Evolutionary conservation across 1,139 yeast species (phyloP), one percentile per base, ranked within the genome.

Genomic region (Saccharomyces hybrid): DNA sequence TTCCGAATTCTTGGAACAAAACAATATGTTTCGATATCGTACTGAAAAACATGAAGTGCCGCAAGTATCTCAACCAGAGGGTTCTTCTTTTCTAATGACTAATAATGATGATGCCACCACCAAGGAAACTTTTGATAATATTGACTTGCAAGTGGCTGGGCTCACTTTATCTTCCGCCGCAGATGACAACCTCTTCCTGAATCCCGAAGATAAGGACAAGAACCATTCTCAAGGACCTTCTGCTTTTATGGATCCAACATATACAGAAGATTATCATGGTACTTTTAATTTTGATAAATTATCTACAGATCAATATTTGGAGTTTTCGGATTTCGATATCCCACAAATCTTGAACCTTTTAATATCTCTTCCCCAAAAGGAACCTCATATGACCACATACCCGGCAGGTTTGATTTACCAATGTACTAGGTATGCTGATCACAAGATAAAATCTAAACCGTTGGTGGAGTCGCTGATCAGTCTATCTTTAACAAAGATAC

Each of bases 341-440:
- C 82, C 88, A 0, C 72, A 76, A 11, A 75, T 85, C 28, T 73
- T 86, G 54, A 83, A 84, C 56, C 77, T 78, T 56, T 73, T 84
- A 16, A 80, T 83, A 56, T 66, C 70, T 2, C 68, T 85, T 54
- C 77, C 75, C 52, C 75, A 73, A 32, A 69, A 63, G 52, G 62
- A 72, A 55, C 75, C 72, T 38, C 87, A 83, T 61, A 77, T 80
- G 54, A 77, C 89, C 0, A 79, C 82, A 48, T 70, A 81, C 13
- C 88, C 91, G 0, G 89, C 93, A 0, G 82, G 88, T 0, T 75
- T 85, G 5, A 69, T 84, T 0, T 86, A 79, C 64, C 93, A 86
- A 67, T 76, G 86, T 62, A 66, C 84, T 11, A 73, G 93, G 60
- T 86, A 82, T 63, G 80, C 90, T 0, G 83, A 80, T 59, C 74